Percentiles rank a stretch among this genome's conserved stretches.
Conservation (phyloP, 176 grass and related monocot species). For the Oryza rufipogon region DNA sequence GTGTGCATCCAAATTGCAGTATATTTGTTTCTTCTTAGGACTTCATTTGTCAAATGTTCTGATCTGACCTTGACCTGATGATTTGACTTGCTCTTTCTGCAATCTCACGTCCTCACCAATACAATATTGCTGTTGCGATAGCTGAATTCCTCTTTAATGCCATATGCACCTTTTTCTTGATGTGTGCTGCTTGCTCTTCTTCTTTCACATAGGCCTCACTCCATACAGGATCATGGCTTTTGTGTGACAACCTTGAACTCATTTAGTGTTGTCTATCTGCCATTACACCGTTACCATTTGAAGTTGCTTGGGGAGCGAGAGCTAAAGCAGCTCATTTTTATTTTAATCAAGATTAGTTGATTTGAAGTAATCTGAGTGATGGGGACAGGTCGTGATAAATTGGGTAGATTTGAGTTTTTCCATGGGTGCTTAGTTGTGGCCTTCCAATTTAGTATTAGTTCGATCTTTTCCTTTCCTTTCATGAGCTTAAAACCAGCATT, state of each 20-base stretch:
- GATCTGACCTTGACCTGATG: not conserved
- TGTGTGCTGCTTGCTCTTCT: not conserved
- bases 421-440: not conserved
- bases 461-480: not conserved
- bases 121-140: not conserved
- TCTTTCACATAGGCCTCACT: not conserved
- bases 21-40: not conserved
- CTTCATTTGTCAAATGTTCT: conserved; percentile 8
- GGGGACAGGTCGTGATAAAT: not conserved
- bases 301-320: not conserved
- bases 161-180: not conserved
- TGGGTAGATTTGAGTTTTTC: not conserved
- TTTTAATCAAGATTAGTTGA: not conserved
- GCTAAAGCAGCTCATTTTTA: not conserved
- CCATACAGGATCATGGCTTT: not conserved
- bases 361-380: not conserved
- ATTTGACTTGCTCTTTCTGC: not conserved
- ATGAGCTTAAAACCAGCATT: not conserved
- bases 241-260: not conserved
- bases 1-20: not conserved
- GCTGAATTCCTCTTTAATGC: not conserved
- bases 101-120: not conserved
- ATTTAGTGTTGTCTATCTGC: not conserved
- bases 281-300: not conserved
- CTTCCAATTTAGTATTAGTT: not conserved